phyloP scores from a whole-genome alignment of 805 yeast species.

The Peterozyma xylosa region DNA sequence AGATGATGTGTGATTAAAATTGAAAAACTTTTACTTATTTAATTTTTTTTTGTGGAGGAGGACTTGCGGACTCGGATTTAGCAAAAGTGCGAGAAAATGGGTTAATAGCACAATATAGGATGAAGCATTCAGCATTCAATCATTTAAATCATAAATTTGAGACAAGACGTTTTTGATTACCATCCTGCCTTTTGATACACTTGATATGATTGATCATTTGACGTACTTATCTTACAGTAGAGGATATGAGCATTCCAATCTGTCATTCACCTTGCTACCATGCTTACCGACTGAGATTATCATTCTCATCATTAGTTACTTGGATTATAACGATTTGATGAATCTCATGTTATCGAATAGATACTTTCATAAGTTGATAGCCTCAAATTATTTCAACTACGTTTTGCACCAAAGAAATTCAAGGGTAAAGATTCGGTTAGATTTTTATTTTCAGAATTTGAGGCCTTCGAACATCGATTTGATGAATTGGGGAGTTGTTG shows the following conservation, averaged over 20 bases:
- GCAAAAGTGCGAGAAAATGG: no score
- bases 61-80: no score
- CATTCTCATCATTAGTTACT: conserved; percentile 2
- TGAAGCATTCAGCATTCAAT: no score
- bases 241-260: no score
- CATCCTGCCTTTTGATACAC: no score
- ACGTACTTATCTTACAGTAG: not conserved
- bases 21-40: no score
- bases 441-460: not conserved
- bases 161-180: no score
- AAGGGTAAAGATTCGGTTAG: not conserved
- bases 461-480: not conserved
- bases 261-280: no score
- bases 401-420: not conserved
- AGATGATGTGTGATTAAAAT: no score
- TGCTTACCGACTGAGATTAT: conserved; percentile 7
- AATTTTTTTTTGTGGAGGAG: no score
- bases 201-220: conserved; percentile 2
- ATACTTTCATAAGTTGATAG: not conserved
- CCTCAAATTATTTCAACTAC: not conserved
- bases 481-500: not conserved
- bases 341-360: not conserved
- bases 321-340: conserved; percentile 5
- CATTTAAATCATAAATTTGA: no score
- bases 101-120: no score